Percentiles rank a stretch among this genome's conserved stretches.
These are phyloP conservation scores for Chamaecrista fasciculata DNA, from an alignment of 306 rosid species.

Conservation along the genomic window DNA sequence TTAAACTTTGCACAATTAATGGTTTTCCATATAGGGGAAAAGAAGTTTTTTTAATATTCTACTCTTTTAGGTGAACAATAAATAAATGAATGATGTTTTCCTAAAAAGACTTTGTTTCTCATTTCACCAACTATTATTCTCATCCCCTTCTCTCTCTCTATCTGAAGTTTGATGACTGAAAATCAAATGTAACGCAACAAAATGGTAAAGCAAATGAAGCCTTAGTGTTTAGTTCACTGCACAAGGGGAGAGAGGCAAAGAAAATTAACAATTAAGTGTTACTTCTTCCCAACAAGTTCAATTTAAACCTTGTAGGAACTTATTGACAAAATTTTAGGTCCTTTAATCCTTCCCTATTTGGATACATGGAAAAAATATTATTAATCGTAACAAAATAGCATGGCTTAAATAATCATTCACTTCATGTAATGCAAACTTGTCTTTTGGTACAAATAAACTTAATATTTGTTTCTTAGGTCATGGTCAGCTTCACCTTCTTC, in stretches of 20 bases:
- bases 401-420: background rate
- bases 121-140: background rate
- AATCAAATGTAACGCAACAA: background rate
- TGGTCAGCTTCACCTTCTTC: background rate
- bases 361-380: background rate
- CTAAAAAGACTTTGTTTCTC: background rate
- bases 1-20: background rate
- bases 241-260: background rate
- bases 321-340: background rate
- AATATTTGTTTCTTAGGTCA: background rate
- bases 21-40: background rate
- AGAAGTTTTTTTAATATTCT: background rate
- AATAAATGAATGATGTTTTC: background rate
- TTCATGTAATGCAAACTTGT: background rate
- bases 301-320: background rate
- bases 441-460: background rate
- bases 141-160: background rate
- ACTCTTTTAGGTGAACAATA: background rate
- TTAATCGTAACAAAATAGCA: background rate
- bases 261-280: background rate
- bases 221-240: background rate
- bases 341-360: background rate
- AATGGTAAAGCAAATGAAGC: background rate
- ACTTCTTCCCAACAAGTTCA: background rate
- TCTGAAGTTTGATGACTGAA: background rate